Evolutionary conservation across 2,329 filamentous ascomycete genomes (phyloP).

Genomic region (Sporothrix globosa): DNA sequence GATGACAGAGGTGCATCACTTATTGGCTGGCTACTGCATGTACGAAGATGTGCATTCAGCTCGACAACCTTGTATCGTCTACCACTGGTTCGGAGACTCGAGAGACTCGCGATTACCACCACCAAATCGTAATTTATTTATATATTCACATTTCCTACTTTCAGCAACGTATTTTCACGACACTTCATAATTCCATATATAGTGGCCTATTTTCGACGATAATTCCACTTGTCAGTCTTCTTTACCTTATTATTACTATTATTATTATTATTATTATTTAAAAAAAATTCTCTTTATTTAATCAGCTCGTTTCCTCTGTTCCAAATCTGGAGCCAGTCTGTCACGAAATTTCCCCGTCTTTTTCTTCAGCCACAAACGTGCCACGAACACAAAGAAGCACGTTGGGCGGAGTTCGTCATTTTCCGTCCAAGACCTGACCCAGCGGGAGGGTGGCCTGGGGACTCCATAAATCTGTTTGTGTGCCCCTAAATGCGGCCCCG

Average conservation of each 20-base stretch:
- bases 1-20: not conserved
- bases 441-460: slow-evolving; percentile 2
- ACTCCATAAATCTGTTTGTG: slow-evolving; percentile 6
- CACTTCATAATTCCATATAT: not conserved
- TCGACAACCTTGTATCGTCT: not conserved
- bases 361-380: not conserved
- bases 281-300: too few species aligned
- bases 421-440: not conserved
- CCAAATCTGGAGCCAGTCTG: not conserved
- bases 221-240: not conserved
- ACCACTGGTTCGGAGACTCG: too few species aligned
- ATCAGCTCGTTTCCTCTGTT: slow-evolving; percentile 3
- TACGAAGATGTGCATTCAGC: too few species aligned
- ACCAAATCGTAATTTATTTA: not conserved
- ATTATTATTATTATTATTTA: too few species aligned
- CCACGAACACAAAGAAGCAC: slow-evolving; percentile 8
- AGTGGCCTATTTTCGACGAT: not conserved
- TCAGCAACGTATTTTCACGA: not conserved
- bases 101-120: not conserved
- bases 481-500: not conserved
- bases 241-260: not conserved
- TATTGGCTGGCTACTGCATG: not conserved
- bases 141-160: too few species aligned
- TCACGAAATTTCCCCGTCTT: not conserved
- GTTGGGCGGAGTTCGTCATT: not conserved